phyloP scores from a whole-genome alignment of 345 rosid genomes.

The Gossypium turneri region DNA sequence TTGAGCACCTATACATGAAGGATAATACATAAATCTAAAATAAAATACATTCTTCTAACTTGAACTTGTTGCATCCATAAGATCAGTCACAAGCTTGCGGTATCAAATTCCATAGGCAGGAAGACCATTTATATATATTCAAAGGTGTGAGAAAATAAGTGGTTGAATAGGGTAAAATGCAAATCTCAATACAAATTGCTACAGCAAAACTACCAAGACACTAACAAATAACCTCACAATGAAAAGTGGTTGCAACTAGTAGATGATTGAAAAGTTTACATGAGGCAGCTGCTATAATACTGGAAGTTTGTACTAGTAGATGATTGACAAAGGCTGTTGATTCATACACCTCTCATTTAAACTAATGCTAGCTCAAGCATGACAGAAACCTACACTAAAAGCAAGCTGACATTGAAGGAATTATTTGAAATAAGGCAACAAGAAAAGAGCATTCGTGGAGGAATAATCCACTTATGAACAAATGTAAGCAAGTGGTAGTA shows the following conservation, averaged over 20 bases:
- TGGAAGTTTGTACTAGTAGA: not conserved
- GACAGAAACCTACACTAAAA: not conserved
- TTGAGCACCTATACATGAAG: conserved; percentile 63
- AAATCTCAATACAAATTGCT: not conserved
- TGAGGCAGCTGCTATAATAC: not conserved
- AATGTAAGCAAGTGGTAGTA: not conserved
- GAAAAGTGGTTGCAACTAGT: not conserved
- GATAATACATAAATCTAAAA: not conserved
- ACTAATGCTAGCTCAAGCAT: not conserved
- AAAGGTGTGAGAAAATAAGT: not conserved
- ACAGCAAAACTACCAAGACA: not conserved
- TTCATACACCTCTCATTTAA: not conserved
- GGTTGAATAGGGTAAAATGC: not conserved
- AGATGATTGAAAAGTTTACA: not conserved
- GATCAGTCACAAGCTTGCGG: not conserved
- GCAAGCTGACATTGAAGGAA: not conserved
- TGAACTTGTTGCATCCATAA: not conserved
- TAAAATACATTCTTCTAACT: not conserved
- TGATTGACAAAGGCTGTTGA: not conserved
- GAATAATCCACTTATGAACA: no score
- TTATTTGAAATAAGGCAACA: not conserved
- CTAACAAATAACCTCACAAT: not conserved
- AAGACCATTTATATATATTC: not conserved
- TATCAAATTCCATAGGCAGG: conserved; percentile 2
- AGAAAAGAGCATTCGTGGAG: not conserved